Evolutionary conservation across 148 eudicot genomes (phyloP).

Genomic region (Arctostaphylos glauca): DNA sequence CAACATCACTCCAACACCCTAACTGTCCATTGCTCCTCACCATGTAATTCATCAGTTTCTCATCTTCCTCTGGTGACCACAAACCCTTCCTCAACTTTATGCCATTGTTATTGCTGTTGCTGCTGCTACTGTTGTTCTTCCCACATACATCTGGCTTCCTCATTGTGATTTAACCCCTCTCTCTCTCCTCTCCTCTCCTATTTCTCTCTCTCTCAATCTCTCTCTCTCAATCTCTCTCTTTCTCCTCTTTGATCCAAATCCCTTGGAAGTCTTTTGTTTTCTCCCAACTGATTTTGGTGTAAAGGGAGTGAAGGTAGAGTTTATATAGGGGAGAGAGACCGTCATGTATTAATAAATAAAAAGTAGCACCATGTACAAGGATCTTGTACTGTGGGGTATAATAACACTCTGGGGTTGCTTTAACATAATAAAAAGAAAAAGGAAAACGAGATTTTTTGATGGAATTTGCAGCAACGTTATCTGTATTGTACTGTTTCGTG

Average conservation of each 20-base stretch:
- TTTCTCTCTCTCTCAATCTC: slow-evolving; percentile 15
- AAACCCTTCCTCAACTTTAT: slow-evolving; percentile 54
- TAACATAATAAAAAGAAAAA: no score
- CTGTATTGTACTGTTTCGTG: no score
- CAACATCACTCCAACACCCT: slow-evolving; percentile 70
- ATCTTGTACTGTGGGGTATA: no score
- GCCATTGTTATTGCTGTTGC: neutral
- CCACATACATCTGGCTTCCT: slow-evolving; percentile 50
- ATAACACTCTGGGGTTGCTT: no score
- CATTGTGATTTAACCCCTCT: slow-evolving; percentile 23
- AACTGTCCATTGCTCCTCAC: slow-evolving; percentile 40
- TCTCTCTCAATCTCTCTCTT: no score
- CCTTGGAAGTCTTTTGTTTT: neutral
- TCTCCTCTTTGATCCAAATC: slow-evolving; percentile 27
- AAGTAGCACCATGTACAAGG: neutral
- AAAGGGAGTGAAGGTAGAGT: slow-evolving; percentile 23
- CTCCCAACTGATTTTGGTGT: slow-evolving; percentile 7
- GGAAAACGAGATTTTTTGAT: no score
- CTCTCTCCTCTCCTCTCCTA: neutral
- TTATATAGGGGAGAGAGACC: slow-evolving; percentile 31
- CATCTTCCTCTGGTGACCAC: slow-evolving; percentile 73
- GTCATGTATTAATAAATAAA: neutral
- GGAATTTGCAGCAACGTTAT: no score
- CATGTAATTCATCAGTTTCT: slow-evolving; percentile 62
- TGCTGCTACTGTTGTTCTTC: slow-evolving; percentile 23